A percentile compares a stretch with the other conserved stretches of the same genome.
Evolutionary conservation across 768 basidiomycete species (phyloP).

Genomic region (Xanthoconium purpureum): DNA sequence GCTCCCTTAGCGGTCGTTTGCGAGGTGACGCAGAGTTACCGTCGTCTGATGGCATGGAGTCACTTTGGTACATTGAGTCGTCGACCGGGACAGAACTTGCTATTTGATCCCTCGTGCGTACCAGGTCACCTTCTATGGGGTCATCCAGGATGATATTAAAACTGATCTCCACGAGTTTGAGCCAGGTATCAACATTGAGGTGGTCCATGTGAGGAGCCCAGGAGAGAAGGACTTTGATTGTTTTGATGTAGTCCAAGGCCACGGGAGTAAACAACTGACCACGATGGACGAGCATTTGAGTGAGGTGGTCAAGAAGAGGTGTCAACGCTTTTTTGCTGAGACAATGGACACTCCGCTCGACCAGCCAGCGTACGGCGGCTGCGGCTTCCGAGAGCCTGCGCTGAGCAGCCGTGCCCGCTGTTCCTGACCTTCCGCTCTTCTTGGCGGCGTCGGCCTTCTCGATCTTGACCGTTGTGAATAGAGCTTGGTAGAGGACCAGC

Average conservation of each 20-base stretch:
- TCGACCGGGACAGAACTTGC: conserved; percentile 9
- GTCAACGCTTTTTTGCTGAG: conserved; percentile 56
- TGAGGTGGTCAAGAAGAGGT: conserved; percentile 62
- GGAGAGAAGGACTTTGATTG: conserved; percentile 60
- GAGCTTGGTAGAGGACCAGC: conserved; percentile 66
- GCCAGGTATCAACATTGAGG: conserved; percentile 63
- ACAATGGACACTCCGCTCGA: conserved; percentile 55
- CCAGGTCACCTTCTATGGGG: conserved; percentile 35
- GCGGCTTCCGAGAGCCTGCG: conserved; percentile 67
- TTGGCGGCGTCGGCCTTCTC: conserved; percentile 55
- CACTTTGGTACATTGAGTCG: conserved; percentile 34
- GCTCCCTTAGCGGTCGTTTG: conserved; percentile 27
- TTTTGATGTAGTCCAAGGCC: conserved; percentile 79
- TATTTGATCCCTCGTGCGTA: conserved; percentile 25
- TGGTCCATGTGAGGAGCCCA: conserved; percentile 79
- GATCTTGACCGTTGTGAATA: conserved; percentile 61
- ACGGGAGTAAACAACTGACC: conserved; percentile 57
- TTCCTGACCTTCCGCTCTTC: conserved; percentile 40
- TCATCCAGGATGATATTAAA: conserved; percentile 80
- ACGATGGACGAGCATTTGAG: conserved; percentile 52
- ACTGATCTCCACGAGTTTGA: conserved; percentile 59
- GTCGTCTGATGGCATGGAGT: conserved; percentile 29
- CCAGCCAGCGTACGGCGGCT: conserved; percentile 67
- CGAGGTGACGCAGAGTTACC: conserved; percentile 34
- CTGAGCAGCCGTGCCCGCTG: conserved; percentile 44